A percentile compares a stretch with the other conserved stretches of the same genome.
Conservation (phyloP, 345 rosid genomes). For the Brassica incana region DNA sequence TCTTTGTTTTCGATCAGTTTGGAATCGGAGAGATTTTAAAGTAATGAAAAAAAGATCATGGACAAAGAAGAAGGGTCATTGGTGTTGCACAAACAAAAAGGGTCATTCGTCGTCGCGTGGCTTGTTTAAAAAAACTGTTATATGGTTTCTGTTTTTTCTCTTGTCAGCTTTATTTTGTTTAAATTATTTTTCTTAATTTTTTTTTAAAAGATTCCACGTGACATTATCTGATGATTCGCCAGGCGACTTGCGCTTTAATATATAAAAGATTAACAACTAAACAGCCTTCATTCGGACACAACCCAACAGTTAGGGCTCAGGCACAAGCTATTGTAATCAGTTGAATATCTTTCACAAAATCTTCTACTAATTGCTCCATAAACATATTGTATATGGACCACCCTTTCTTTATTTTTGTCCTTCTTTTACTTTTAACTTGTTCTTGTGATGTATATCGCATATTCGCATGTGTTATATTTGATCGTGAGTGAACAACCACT, state of each 20-base stretch:
- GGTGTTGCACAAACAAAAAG: too few relatives aligned
- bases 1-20: too few relatives aligned
- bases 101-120: too few relatives aligned
- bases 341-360: constrained; percentile 26
- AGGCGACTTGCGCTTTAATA: too few relatives aligned
- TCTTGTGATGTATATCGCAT: neutral
- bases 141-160: too few relatives aligned
- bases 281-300: constrained; percentile 24
- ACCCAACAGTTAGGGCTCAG: constrained; percentile 30
- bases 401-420: constrained; percentile 25
- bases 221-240: too few relatives aligned
- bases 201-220: too few relatives aligned
- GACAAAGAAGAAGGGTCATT: too few relatives aligned
- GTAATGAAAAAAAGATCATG: too few relatives aligned
- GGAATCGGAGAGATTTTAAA: too few relatives aligned
- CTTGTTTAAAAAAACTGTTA: neutral
- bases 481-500: constrained; percentile 41
- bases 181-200: too few relatives aligned
- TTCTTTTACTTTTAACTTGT: constrained; percentile 16
- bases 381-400: constrained; percentile 29
- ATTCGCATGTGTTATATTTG: constrained; percentile 24
- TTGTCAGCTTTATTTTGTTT: too few relatives aligned
- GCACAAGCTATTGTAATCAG: neutral
- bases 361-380: constrained; percentile 24
- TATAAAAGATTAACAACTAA: constrained; percentile 13